Base-by-base conservation (phyloP, 208 protist genomes). In the Leishmania major region DNA sequence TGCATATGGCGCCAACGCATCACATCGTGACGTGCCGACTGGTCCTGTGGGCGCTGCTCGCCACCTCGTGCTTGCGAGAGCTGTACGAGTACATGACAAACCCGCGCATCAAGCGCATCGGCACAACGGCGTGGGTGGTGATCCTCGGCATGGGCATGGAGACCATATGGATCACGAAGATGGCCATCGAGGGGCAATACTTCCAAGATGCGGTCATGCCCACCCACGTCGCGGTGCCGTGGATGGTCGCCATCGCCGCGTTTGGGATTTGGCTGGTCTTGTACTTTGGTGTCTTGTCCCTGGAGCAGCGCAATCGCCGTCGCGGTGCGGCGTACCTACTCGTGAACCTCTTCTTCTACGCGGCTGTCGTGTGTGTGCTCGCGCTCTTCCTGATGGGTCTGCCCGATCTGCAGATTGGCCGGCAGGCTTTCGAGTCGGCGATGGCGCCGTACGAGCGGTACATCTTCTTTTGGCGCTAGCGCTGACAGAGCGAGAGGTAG, bases 61-160 rank as follows among this genome's bases (percentile, higher is more conserved):
- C 90, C 71, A 90, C 96, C 28, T 96, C 97, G 1, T 95, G 80
- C 31, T 77, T 99, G 59, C 87, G 97, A 19, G 98, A 99, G 88
- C 94, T 94, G 82, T 99, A 99, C 84, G 85, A 97, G 80, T 99
- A 93, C 83, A 93, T 99, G 60, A 88, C 84, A 31, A 92, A 96
- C 77, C 79, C 89, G 35, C 49, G 22, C 47, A 91, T 92, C 55
- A 94, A 96, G 79, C 95, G 94, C 67, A 83, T 99, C 62, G 96
- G 97, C 77, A 93, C 97, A 4, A 95, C 91, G 53, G 92, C 93
- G 28, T 99, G 98, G 96, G 92, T 99, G 31, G 88, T 88, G 17
- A 91, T 91, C 51, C 89, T 95, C 40, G 90, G 78, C 59, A 85
- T 98, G 67, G 70, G 88, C 3, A 78, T 98, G 28, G 96, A 99